Evolutionary conservation across 129 eudicot species (phyloP), one percentile per base, ranked within the genome.

Genomic region (Tagetes patula): DNA sequence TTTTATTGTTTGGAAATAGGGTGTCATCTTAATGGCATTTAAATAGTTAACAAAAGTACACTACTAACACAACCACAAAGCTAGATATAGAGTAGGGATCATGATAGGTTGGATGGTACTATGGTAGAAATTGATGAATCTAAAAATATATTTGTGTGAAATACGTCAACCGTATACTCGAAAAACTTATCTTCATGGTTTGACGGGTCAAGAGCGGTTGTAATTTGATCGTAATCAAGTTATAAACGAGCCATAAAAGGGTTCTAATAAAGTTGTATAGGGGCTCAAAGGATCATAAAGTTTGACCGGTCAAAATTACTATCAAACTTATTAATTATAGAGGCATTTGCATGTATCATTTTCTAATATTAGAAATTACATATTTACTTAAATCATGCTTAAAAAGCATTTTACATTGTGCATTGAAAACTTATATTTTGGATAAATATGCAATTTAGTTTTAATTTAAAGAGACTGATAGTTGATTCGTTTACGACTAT

Each of bases 41-140:
- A 33, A 74, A 64, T 48, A 74, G 64, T 62, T 49, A 47, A 20
- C 27, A 20, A 20, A 20, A 20, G 27, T 20, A 20, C 27, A 20
- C 27, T 20, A 20, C 27, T 20, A 20, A 48, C 62, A 64, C 62
- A 31, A 10, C 49, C 36, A 63, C 41, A 50, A 74, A 55, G 46
- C 78, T 48, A 48, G 40, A 37, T 13, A 64, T 74, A 37, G 75
- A 40, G 40, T 71, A 54, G 65, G 50, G 50, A 46, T 46, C 50
- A 46, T 46, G 11, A 8, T 46, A 9, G 3, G 50, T 46, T 46
- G 0, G 50, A 20, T 7, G 11, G 50, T 9, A 20, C 27, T 20
- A 20, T 20, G 27, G 27, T 46, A 46, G 50, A 46, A 8, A 46
- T 46, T 46, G 3, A 46, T 46, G 8, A 9, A 46, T 7, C 50